These are phyloP conservation scores for Neckera pumila DNA, from an alignment of 225 moss, liverwort and hornwort species.

Conservation along the genomic window DNA sequence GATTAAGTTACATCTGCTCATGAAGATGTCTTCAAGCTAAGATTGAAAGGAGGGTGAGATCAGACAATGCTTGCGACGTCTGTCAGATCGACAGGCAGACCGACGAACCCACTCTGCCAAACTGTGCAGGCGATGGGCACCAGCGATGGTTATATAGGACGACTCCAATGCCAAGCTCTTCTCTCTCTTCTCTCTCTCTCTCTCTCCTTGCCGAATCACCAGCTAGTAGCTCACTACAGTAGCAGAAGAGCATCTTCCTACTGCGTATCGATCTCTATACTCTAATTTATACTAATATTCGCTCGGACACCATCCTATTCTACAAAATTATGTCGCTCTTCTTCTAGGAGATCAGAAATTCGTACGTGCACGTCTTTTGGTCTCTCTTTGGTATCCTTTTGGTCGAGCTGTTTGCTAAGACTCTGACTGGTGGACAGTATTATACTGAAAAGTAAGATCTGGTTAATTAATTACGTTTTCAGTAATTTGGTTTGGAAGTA, in stretches of 20 bases:
- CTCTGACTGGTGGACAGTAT: neutral
- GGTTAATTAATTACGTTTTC: neutral
- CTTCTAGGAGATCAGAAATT: neutral
- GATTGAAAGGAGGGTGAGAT: neutral
- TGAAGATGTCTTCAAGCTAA: neutral
- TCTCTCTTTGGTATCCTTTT: neutral
- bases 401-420: neutral
- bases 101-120: neutral
- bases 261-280: neutral
- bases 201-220: neutral
- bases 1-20: neutral
- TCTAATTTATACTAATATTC: too few relatives aligned
- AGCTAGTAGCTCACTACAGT: neutral
- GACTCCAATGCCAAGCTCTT: neutral
- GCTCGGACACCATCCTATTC: neutral
- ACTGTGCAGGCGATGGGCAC: neutral
- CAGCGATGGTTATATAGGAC: slow-evolving; percentile 1
- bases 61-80: neutral
- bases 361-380: neutral
- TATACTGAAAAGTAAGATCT: neutral
- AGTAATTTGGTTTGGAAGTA: neutral
- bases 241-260: neutral
- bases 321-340: neutral
- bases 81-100: neutral
- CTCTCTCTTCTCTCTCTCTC: neutral